Conservation (phyloP, 1,139 yeast species). For the Yamadazyma jaroonii region DNA sequence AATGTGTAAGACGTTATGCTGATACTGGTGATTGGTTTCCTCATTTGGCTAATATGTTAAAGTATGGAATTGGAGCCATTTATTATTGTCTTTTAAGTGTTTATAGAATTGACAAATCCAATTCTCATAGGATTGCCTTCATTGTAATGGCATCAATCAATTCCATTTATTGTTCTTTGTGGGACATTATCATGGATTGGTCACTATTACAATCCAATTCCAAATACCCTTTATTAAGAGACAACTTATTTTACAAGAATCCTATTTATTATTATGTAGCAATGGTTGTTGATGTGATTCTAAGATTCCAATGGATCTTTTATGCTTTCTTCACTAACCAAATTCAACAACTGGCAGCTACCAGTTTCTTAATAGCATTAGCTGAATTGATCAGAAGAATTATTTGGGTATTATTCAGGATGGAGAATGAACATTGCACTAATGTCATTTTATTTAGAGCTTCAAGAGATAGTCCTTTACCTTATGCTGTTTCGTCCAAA, state of each 20-base stretch:
- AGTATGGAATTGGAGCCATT: constrained; percentile 63
- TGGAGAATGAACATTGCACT: constrained; percentile 94
- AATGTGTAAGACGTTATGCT: constrained; percentile 84
- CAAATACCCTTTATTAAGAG: constrained; percentile 59
- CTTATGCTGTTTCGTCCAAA: constrained; percentile 53
- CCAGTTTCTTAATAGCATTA: constrained; percentile 78
- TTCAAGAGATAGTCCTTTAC: constrained; percentile 80
- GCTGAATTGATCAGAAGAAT: constrained; percentile 82
- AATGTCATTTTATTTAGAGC: constrained; percentile 85
- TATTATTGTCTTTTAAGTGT: constrained; percentile 77
- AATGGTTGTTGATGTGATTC: constrained; percentile 64
- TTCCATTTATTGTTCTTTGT: constrained; percentile 63
- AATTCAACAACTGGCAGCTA: constrained; percentile 86
- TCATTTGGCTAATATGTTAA: constrained; percentile 86
- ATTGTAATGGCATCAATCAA: constrained; percentile 74
- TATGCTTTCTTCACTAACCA: constrained; percentile 71
- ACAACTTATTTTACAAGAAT: constrained; percentile 60
- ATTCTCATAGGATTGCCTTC: constrained; percentile 51
- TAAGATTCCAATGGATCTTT: constrained; percentile 90
- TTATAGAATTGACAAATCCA: constrained; percentile 61
- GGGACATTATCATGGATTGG: constrained; percentile 98
- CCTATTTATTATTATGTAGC: constrained; percentile 70
- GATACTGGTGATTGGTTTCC: constrained; percentile 98
- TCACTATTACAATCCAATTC: constrained; percentile 72
- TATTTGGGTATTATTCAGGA: constrained; percentile 86